A percentile compares a stretch with the other conserved stretches of the same genome.
phyloP scores from a whole-genome alignment of 2,329 filamentous ascomycete species.

The Ophiocordyceps camponoti-saundersi region DNA sequence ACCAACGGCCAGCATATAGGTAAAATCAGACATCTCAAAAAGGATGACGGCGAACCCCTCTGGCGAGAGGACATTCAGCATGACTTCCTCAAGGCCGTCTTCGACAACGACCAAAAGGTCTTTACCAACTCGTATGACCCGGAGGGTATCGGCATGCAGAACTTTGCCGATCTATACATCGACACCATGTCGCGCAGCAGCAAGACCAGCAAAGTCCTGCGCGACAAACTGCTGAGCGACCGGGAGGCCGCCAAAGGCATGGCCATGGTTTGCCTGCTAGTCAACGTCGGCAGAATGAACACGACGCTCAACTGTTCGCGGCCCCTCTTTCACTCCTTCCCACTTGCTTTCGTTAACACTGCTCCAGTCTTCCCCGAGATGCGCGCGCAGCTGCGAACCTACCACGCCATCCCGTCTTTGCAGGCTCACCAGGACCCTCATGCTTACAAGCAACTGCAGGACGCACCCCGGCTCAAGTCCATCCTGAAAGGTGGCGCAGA shows the following conservation, averaged over 20 bases:
- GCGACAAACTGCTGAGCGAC: conserved; percentile 89
- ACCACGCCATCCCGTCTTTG: conserved; percentile 91
- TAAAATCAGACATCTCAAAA: conserved; percentile 75
- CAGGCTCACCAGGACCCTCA: conserved; percentile 91
- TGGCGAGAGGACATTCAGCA: conserved; percentile 83
- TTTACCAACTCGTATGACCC: conserved; percentile 86
- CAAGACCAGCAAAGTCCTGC: conserved; percentile 96
- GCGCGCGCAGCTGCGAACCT: conserved; percentile 92
- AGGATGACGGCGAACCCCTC: conserved; percentile 72
- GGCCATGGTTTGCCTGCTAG: conserved; percentile 96
- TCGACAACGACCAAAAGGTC: conserved; percentile 55
- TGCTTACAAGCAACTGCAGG: conserved; percentile 94
- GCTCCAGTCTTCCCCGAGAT: conserved; percentile 87
- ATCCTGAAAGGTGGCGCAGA: conserved; percentile 95
- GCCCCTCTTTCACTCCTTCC: not conserved
- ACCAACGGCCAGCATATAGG: conserved; percentile 25
- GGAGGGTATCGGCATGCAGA: conserved; percentile 41
- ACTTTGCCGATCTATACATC: conserved; percentile 92
- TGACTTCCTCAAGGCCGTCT: conserved; percentile 67
- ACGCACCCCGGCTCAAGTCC: conserved; percentile 88
- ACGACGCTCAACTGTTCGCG: conserved; percentile 82
- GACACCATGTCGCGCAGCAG: conserved; percentile 97
- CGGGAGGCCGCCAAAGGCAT: conserved; percentile 87
- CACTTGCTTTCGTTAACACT: not conserved
- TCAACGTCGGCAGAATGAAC: conserved; percentile 98